Base-by-base conservation (phyloP, 129 eudicot species). In the Artemisia argyi region DNA sequence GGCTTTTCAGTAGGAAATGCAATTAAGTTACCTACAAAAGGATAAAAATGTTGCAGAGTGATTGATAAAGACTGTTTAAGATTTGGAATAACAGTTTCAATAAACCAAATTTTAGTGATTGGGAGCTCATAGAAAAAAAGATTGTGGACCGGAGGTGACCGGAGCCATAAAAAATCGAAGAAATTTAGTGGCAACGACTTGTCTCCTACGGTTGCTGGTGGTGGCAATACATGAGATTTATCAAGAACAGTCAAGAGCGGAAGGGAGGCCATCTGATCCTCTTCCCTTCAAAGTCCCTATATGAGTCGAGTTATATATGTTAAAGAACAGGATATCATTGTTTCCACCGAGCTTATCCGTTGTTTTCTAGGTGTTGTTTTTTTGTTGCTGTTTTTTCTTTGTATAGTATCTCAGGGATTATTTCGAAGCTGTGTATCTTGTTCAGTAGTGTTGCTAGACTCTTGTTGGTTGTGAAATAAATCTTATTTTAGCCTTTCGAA, bases 1-100 rank as follows among this genome's bases (percentile, higher is more conserved):
- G 89, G 84, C 57, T 76, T 73, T 50, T 6, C 22, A 11, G 52
- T 7, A 5, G 70, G 30, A 18, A 42, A 65, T 9, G 47, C 11
- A 16, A 65, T 11, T 7, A 65, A 60, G 44, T 74, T 74, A 1
- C 85, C 85, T 10, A 78, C 77, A 24, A 84, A 56, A 0, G 85
- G 85, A 52, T 62, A 74, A 48, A 76, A 84, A 68, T 80, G 79
- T 52, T 70, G 62, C 55, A 84, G 83, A 48, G 85, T 52, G 65
- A 74, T 63, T 16, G 89, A 77, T 18, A 84, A 78, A 4, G 86
- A 71, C 58, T 53, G 26, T 65, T 65, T 65, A 44, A 65, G 70
- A 65, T 48, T 46, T 2, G 70, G 70, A 11, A 65, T 2, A 65
- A 81, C 4, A 5, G 69, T 49, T 11, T 71, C 32, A 0, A 13